Evolutionary conservation across 495 filamentous ascomycete species (phyloP), one percentile per base, ranked within the genome.

Genomic region (Penicillium pulvis): DNA sequence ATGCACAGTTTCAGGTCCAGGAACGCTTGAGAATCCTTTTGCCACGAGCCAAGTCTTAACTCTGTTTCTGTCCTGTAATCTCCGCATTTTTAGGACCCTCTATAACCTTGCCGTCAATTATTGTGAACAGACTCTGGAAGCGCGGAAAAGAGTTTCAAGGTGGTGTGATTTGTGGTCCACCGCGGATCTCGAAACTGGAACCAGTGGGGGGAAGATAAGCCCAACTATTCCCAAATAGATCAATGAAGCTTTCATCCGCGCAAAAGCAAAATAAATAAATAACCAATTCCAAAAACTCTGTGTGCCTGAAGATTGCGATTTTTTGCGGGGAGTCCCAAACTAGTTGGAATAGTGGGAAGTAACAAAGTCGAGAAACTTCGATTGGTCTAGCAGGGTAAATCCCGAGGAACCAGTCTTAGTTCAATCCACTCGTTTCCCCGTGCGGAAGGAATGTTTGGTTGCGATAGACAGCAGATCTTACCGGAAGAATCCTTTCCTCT

Each of bases 391-490:
- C 17, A 45, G 26, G 30, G 42, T 47, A 39, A 16, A 45, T 46
- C 30, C 42, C 53, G 53, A 46, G 39, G 36, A n/a, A 16, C 33
- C 10, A 30, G 20, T 6, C 9, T 24, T 49, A 14, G 33, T 14
- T 11, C 46, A 31, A 17, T 31, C 26, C 46, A 49, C 23, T 23
- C 16, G 26, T 14, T 17, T 49, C 46, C 46, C 43, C 43, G 43
- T 23, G 19, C 43, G 42, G 42, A 20, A 44, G 16, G 42, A 16
- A 28, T 26, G 45, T 47, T 47, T 49, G 26, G 26, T 49, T 49
- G 33, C 19, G 51, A 67, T 64, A 42, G 26, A 31, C 62, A 60
- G 62, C 39, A 59, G 65, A 67, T 67, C 65, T 59, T 64, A 46
- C 64, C 59, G 55, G 53, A 61, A 41, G 46, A 50, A 56, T 35